Conservation (phyloP, 2,329 filamentous ascomycete species). For the Ciborinia camelliae region DNA sequence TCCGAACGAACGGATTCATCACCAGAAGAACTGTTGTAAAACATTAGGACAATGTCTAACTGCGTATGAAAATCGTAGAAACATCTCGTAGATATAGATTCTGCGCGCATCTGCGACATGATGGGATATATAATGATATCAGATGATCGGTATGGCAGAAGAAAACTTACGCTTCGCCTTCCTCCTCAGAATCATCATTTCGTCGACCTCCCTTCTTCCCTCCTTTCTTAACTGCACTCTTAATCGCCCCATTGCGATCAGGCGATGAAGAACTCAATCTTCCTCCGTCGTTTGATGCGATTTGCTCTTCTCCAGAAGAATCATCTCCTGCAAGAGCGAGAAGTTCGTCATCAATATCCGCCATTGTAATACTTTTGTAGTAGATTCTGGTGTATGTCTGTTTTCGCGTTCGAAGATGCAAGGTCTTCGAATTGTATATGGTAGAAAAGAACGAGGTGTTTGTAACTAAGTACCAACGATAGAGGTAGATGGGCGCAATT, state of each 20-base stretch:
- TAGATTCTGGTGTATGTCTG: neutral
- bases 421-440: neutral
- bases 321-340: constrained; percentile 86
- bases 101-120: neutral
- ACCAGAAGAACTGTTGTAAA: constrained; percentile 59
- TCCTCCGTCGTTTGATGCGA: constrained; percentile 46
- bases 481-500: neutral
- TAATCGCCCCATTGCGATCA: constrained; percentile 41
- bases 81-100: neutral
- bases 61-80: neutral
- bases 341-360: constrained; percentile 88
- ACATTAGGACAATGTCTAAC: neutral
- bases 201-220: constrained; percentile 46
- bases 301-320: constrained; percentile 54
- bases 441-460: neutral
- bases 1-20: constrained; percentile 70
- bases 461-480: neutral
- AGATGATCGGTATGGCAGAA: constrained; percentile 6
- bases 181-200: constrained; percentile 67
- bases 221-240: constrained; percentile 47
- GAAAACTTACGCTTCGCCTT: constrained; percentile 74
- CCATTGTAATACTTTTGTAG: constrained; percentile 54
- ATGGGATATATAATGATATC: neutral
- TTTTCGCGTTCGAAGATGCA: neutral
- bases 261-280: constrained; percentile 55